Percentiles rank a stretch among this genome's conserved stretches.
Conservation (phyloP, 2,329 filamentous ascomycete species). For the Penicillium sp. region DNA sequence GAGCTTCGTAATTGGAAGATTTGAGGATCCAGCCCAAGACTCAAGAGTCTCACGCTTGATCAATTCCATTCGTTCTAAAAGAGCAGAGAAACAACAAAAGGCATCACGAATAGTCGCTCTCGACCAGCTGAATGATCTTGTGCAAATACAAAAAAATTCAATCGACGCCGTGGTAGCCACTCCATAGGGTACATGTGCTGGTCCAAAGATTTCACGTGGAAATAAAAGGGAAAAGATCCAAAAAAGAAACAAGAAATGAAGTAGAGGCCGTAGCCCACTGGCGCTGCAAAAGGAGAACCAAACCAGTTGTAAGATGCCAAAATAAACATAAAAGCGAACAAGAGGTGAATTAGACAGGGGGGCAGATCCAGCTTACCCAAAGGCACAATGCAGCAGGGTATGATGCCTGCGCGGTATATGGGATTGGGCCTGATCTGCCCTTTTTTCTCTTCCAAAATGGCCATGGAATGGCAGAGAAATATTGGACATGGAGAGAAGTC, state of each 20-base stretch:
- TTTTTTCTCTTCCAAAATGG: background rate
- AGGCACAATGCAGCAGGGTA: background rate
- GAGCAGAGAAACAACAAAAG: constrained; percentile 3
- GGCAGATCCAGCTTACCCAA: constrained; percentile 12
- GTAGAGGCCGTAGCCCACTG: constrained; percentile 10
- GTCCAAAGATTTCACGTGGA: background rate
- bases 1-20: background rate
- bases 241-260: constrained; percentile 11
- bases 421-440: constrained; percentile 3
- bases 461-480: too few species aligned
- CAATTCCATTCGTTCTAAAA: constrained; percentile 21
- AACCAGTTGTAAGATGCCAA: constrained; percentile 4
- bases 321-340: background rate
- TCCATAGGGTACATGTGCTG: constrained; percentile 35
- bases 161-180: constrained; percentile 26
- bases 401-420: background rate
- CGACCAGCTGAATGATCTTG: constrained; percentile 24
- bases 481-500: background rate
- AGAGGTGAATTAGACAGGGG: constrained; percentile 7
- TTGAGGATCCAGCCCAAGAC: background rate
- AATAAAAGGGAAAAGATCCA: constrained; percentile 9
- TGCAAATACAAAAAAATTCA: constrained; percentile 22
- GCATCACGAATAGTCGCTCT: constrained; percentile 16
- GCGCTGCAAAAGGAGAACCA: constrained; percentile 1
- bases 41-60: constrained; percentile 5